These are phyloP conservation scores for Populus hybrid DNA, from an alignment of 441 rosid species.

Conservation along the genomic window DNA sequence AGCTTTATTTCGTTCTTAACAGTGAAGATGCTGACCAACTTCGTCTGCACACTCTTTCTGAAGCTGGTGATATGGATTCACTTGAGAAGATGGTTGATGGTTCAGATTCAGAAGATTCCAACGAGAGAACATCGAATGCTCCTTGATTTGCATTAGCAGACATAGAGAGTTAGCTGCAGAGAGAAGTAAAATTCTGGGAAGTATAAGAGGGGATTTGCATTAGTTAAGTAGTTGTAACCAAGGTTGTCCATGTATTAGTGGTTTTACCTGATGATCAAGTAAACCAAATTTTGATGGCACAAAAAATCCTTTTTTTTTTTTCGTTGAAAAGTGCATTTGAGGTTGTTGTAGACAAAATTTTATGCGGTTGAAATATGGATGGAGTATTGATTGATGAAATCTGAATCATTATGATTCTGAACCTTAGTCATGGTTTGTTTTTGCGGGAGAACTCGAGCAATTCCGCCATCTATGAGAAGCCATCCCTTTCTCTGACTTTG, in stretches of 20 bases:
- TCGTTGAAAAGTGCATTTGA: background rate
- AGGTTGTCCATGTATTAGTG: background rate
- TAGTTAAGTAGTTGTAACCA: background rate
- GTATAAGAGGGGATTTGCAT: background rate
- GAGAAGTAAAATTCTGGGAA: background rate
- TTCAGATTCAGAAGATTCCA: slow-evolving; percentile 52
- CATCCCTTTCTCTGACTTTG: background rate
- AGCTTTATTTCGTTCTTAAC: slow-evolving; percentile 4
- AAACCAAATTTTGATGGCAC: slow-evolving; percentile 5
- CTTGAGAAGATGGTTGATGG: slow-evolving; percentile 78
- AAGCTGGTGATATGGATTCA: slow-evolving; percentile 76
- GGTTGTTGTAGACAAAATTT: background rate
- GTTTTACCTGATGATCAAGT: background rate
- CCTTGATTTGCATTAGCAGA: slow-evolving; percentile 7
- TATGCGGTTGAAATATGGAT: background rate
- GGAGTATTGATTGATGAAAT: background rate
- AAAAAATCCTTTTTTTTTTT: background rate
- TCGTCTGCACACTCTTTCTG: slow-evolving; percentile 67
- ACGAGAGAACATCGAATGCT: slow-evolving; percentile 24
- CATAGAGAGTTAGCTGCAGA: slow-evolving; percentile 3
- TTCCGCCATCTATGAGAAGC: background rate
- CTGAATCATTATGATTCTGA: background rate
- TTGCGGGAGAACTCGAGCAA: background rate
- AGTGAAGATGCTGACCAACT: slow-evolving; percentile 88
- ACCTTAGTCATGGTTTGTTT: background rate